A percentile compares a stretch with the other conserved stretches of the same genome.
Evolutionary conservation across 2,329 filamentous ascomycete species (phyloP).

Genomic region (Metarhizium sp.): DNA sequence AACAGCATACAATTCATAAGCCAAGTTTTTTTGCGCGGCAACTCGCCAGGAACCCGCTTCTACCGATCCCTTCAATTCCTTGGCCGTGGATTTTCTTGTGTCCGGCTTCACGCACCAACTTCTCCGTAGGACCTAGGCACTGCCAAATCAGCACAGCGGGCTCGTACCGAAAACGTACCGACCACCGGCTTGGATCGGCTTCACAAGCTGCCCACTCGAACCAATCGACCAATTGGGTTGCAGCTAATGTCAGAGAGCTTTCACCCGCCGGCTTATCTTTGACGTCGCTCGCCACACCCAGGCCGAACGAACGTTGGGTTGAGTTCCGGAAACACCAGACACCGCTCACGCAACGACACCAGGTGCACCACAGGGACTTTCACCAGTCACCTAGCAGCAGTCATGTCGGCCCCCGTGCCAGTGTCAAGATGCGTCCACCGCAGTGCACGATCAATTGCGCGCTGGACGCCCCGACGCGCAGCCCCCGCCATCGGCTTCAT

Average conservation of each 20-base stretch:
- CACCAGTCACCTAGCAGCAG: slow-evolving; percentile 7
- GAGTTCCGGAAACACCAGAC: not conserved
- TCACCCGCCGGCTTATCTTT: not conserved
- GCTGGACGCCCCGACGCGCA: slow-evolving; percentile 16
- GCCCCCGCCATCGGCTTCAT: slow-evolving; percentile 13
- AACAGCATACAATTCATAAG: not conserved
- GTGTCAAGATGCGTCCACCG: slow-evolving; percentile 30
- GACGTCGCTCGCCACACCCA: not conserved
- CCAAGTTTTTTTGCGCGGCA: not conserved
- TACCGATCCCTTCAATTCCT: not conserved
- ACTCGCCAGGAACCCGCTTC: not conserved
- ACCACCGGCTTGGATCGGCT: slow-evolving; percentile 11
- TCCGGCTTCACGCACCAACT: too few species aligned
- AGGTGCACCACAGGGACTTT: not conserved
- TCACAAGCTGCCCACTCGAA: not conserved
- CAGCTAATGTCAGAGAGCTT: slow-evolving; percentile 8
- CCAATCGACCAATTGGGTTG: slow-evolving; percentile 12
- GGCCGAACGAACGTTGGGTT: not conserved
- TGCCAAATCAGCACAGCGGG: not conserved
- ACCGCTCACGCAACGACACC: not conserved
- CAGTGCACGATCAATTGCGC: slow-evolving; percentile 23
- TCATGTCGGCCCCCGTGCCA: slow-evolving; percentile 27
- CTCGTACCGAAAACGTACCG: not conserved
- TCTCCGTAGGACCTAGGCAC: too few species aligned
- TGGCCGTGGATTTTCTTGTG: too few species aligned